Evolutionary conservation across 768 basidiomycete species (phyloP), one percentile per base, ranked within the genome.

Genomic region (Psilocybe subaeruginosa): DNA sequence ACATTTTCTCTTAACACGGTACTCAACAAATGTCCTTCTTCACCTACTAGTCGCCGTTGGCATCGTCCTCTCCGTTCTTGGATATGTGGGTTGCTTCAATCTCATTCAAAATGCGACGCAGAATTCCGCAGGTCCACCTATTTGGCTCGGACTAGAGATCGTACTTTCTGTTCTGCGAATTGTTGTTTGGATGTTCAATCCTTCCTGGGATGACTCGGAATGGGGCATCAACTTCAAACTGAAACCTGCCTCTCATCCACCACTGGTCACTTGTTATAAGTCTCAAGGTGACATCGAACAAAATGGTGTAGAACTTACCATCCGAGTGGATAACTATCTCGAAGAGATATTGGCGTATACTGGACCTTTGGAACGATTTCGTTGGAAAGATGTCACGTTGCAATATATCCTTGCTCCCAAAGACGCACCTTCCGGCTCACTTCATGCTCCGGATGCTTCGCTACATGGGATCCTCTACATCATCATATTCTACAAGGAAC

Each of bases 81-180:
- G 63, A 29, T 64, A 64, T 30, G 37, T 64, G 7, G 63, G 63
- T 4, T 64, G 59, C 31, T 64, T 64, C 53, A 54, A 41, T 8
- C 51, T 61, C 12, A 48, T 64, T 12, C 46, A 56, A 16, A 54
- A 51, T 11, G 30, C 58, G 3, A 50, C 27, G 5, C 30, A 46
- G 8, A n/a, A 17, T 6, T 46, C 23, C 19, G 33, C 23, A 1
- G 29, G 54, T 1, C 64, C 64, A 0, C 46, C 62, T 17, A 17
- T 65, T 2, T 65, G 64, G 64, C 55, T 65, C 6, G 58, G 54
- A 53, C 17, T 65, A 4, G 64, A 65, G 60, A 29, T 47, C 2
- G 17, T 33, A 3, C 58, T 65, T 0, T 65, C 61, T 14, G 23
- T 62, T 3, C 12, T 65, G 43, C 39, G 64, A 5, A 60, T 65